Conservation (phyloP, 345 rosid species). For the Syzygium aqueum region DNA sequence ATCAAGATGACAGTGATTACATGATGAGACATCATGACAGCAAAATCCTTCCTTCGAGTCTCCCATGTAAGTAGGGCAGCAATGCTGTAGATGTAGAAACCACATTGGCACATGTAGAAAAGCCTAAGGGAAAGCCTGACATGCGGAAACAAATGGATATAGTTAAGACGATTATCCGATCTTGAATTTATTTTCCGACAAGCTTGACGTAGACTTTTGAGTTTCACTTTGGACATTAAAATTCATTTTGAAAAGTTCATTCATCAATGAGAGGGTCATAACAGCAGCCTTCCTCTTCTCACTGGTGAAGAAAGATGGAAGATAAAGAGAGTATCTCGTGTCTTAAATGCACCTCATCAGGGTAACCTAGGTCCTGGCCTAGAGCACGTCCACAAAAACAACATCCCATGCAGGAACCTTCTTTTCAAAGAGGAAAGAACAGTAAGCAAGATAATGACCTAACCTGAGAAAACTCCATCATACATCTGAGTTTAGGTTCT, state of each 20-base stretch:
- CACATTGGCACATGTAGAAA: conserved; percentile 91
- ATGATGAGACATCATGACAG: conserved; percentile 99
- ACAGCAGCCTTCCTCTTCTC: background rate
- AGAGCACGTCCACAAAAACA: background rate
- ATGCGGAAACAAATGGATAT: conserved; percentile 3
- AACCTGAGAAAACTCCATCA: background rate
- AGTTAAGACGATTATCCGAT: background rate
- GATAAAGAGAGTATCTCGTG: background rate
- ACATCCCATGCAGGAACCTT: background rate
- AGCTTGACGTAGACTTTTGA: background rate
- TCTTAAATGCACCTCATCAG: background rate
- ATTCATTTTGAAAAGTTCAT: background rate
- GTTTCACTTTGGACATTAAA: background rate
- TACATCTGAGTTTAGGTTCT: background rate
- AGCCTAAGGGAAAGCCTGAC: conserved; percentile 62
- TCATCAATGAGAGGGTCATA: background rate
- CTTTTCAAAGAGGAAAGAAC: background rate
- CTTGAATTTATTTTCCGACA: background rate
- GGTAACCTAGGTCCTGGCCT: background rate
- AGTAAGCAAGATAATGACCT: background rate
- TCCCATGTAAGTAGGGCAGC: conserved; percentile 92
- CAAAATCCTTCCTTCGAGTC: conserved; percentile 90
- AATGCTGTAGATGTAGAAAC: conserved; percentile 73
- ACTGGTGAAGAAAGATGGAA: background rate
- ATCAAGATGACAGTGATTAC: conserved; percentile 72